phyloP scores from a whole-genome alignment of 2,329 filamentous ascomycete species.

The Camptophora hylomeconis region DNA sequence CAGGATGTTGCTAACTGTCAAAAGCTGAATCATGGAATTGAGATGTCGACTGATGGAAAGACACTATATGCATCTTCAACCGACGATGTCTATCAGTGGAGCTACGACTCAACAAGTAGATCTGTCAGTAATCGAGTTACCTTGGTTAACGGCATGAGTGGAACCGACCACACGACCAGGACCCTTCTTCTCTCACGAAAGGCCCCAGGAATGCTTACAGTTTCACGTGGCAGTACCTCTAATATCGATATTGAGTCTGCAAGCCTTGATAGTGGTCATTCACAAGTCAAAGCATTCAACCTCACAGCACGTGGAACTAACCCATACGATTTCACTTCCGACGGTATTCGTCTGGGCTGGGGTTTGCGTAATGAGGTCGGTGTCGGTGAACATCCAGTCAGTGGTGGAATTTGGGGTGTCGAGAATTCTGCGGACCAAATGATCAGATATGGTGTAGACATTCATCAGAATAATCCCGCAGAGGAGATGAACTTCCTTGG shows the following conservation, averaged over 20 bases:
- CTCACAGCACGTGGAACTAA: slow-evolving; percentile 30
- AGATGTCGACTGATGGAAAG: slow-evolving; percentile 33
- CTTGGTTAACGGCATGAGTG: slow-evolving; percentile 49
- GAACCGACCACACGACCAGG: slow-evolving; percentile 50
- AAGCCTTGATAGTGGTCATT: slow-evolving; percentile 42
- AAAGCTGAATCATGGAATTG: slow-evolving; percentile 38
- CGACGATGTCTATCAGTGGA: slow-evolving; percentile 49
- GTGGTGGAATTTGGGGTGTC: slow-evolving; percentile 41
- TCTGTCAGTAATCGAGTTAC: slow-evolving; percentile 35
- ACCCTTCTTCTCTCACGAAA: slow-evolving; percentile 50
- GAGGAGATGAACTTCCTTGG: slow-evolving; percentile 66
- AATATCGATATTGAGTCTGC: slow-evolving; percentile 49
- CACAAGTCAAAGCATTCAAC: slow-evolving; percentile 55
- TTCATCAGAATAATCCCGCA: slow-evolving; percentile 56
- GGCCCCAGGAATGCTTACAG: slow-evolving; percentile 44
- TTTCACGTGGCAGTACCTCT: slow-evolving; percentile 50
- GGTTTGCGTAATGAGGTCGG: slow-evolving; percentile 62
- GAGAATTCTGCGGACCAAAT: slow-evolving; percentile 61
- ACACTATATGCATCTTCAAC: slow-evolving; percentile 44
- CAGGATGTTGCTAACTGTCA: slow-evolving; percentile 1
- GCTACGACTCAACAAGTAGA: slow-evolving; percentile 44
- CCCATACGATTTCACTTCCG: slow-evolving; percentile 36
- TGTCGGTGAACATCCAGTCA: slow-evolving; percentile 39
- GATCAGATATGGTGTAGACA: slow-evolving; percentile 42
- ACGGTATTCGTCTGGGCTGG: slow-evolving; percentile 45